Base-by-base conservation (phyloP, 2,329 filamentous ascomycete species). In the Nakataea oryzae region DNA sequence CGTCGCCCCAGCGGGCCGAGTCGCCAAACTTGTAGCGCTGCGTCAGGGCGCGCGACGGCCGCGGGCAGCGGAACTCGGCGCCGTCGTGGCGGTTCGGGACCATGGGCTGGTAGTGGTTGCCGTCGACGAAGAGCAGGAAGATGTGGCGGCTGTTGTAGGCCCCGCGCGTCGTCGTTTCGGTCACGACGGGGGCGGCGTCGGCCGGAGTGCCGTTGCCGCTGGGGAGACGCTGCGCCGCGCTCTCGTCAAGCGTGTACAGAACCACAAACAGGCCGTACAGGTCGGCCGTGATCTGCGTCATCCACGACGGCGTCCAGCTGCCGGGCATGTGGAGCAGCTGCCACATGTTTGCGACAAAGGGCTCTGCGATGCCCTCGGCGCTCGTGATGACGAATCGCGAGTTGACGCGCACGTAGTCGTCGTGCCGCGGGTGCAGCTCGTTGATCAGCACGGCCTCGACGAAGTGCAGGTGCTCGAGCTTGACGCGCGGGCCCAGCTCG, bases 201-300 rank as follows among this genome's bases (percentile, higher is more conserved):
- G n/a, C n/a, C n/a, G n/a, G n/a, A n/a, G n/a, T n/a, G n/a, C n/a
- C n/a, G n/a, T 13, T 24, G 13, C 54, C 27, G 50, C 41, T 41
- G 24, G 54, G 3, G 21, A 2, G 5, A 47, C 6, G 47, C 12
- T 27, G 7, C 28, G 27, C 65, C n/a, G 24, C 24, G 12, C 24
- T 12, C 50, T 61, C 29, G n/a, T 61, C 11, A 12, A 63, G 61
- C 2, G 66, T 66, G 60, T 70, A 73, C 8, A 69, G 67, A 9
- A 72, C 63, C 28, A 73, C 63, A 60, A 68, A 69, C 41, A 72
- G 62, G 54, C 70, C 69, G 61, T 73, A 72, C 13, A 73, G 62
- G 57, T 72, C 70, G 7, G 71, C 70, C 1, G 69, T 71, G 13
- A 73, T 62, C 61, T 71, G 69, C 56, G 70, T 66, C 65, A 72